These are phyloP conservation scores for Penicillium sp. DNA, from an alignment of 2,329 filamentous ascomycete genomes.

Conservation along the genomic window DNA sequence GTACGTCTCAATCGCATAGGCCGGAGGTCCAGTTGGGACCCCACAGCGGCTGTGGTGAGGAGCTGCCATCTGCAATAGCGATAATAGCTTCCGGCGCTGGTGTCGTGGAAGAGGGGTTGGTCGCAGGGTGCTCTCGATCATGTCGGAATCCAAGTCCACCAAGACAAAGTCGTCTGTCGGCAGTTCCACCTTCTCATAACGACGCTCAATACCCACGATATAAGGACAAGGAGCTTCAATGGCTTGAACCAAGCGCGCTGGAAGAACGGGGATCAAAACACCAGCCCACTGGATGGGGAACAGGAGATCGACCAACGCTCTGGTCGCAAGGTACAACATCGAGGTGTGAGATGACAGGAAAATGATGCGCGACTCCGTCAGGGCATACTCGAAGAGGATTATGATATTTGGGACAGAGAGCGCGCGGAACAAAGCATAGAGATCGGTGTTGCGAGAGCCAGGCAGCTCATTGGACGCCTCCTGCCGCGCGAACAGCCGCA, in stretches of 20 bases:
- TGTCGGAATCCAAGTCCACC: slow-evolving; percentile 89
- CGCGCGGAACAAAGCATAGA: slow-evolving; percentile 89
- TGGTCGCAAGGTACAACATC: slow-evolving; percentile 92
- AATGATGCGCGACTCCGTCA: slow-evolving; percentile 94
- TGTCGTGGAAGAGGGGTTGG: slow-evolving; percentile 84
- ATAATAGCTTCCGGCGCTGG: slow-evolving; percentile 85
- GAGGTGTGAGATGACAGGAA: slow-evolving; percentile 92
- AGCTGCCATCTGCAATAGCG: slow-evolving; percentile 84
- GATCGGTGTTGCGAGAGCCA: slow-evolving; percentile 84
- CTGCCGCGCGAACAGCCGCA: slow-evolving; percentile 89
- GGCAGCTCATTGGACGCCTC: slow-evolving; percentile 93
- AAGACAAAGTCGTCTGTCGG: slow-evolving; percentile 96
- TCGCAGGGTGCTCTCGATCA: slow-evolving; percentile 79
- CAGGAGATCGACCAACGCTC: slow-evolving; percentile 81
- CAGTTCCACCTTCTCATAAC: slow-evolving; percentile 68
- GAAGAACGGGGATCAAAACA: slow-evolving; percentile 90
- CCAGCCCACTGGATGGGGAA: slow-evolving; percentile 94
- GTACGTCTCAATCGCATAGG: slow-evolving; percentile 90
- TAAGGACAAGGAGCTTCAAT: slow-evolving; percentile 96
- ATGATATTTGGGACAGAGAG: slow-evolving; percentile 92
- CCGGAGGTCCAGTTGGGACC: slow-evolving; percentile 83
- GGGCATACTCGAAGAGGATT: slow-evolving; percentile 87
- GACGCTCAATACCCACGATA: slow-evolving; percentile 91
- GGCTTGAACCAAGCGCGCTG: slow-evolving; percentile 83
- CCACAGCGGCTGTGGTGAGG: slow-evolving; percentile 87